These are phyloP conservation scores for Penicillium sp. DNA, from an alignment of 2,329 filamentous ascomycete species.

Conservation along the genomic window DNA sequence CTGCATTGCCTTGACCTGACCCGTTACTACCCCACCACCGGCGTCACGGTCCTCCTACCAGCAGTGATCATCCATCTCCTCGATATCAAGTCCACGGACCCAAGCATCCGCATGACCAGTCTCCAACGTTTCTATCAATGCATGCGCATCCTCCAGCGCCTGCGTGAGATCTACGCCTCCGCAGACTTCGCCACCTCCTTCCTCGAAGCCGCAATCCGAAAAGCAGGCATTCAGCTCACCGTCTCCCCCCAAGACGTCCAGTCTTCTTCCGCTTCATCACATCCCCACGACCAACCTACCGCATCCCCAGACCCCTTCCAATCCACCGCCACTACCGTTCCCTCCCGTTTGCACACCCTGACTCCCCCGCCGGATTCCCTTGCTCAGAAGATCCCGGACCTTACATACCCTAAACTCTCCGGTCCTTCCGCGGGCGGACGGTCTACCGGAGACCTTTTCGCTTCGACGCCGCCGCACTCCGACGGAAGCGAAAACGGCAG, in stretches of 20 bases:
- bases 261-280: constrained; percentile 17
- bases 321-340: background rate
- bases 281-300: constrained; percentile 12
- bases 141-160: constrained; percentile 84
- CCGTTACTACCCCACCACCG: constrained; percentile 79
- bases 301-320: constrained; percentile 20
- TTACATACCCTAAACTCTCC: constrained; percentile 35
- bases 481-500: constrained; percentile 46
- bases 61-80: constrained; percentile 92
- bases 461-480: constrained; percentile 44
- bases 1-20: constrained; percentile 72
- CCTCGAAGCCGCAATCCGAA: constrained; percentile 85
- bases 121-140: constrained; percentile 83
- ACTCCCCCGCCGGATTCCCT: constrained; percentile 45
- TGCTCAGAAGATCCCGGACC: constrained; percentile 41
- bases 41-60: constrained; percentile 85
- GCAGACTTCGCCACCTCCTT: constrained; percentile 97
- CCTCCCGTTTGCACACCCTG: constrained; percentile 33
- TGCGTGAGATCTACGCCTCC: constrained; percentile 86
- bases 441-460: constrained; percentile 34
- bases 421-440: constrained; percentile 20
- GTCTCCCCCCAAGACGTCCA: constrained; percentile 42
- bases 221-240: constrained; percentile 74
- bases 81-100: constrained; percentile 81
- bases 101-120: constrained; percentile 68